Evolutionary conservation across 768 basidiomycete genomes (phyloP), one percentile per base, ranked within the genome.

Genomic region (Russula ochroleuca): DNA sequence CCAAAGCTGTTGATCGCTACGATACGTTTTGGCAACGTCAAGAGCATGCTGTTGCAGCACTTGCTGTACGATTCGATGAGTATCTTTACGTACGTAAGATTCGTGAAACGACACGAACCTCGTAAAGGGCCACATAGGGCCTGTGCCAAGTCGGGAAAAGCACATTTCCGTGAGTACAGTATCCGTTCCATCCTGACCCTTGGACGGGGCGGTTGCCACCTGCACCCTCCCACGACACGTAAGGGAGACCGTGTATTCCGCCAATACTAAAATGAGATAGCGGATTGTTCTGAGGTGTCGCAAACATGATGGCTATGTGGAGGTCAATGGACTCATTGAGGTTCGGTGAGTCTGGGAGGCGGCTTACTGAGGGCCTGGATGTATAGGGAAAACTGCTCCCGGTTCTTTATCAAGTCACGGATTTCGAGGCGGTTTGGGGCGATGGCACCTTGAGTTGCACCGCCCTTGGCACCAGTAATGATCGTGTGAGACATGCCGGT

Each of bases 71-170:
- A 60, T 21, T 63, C n/a, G 11, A 25, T 53, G 11, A 41, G 47
- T 47, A 31, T 21, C 9, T 8, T 37, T 2, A n/a, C 10, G 35
- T 33, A 33, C 25, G 35, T 4, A 48, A 38, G 35, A 40, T 8
- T 37, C 19, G 25, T 19, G n/a, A 53, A 45, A 23, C 9, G 5
- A 28, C 31, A 63, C 74, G 11, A 51, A 83, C 83, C 75, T 85
- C 83, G 62, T 77, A 78, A 1, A 83, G 70, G 38, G 77, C 69
- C 28, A 84, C 70, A 64, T 84, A 84, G 3, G 81, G 80, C 55
- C 83, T 72, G 66, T 85, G 83, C 79, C 80, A 84, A 5, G 80
- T 82, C 9, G 82, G 82, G 75, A 83, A 83, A 11, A 83, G 72
- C 10, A 78, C 74, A 1, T 78, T 78, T 17, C 79, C 80, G 69